These are phyloP conservation scores for Rubus parviflorus DNA, from an alignment of 306 rosid genomes.

Conservation along the genomic window DNA sequence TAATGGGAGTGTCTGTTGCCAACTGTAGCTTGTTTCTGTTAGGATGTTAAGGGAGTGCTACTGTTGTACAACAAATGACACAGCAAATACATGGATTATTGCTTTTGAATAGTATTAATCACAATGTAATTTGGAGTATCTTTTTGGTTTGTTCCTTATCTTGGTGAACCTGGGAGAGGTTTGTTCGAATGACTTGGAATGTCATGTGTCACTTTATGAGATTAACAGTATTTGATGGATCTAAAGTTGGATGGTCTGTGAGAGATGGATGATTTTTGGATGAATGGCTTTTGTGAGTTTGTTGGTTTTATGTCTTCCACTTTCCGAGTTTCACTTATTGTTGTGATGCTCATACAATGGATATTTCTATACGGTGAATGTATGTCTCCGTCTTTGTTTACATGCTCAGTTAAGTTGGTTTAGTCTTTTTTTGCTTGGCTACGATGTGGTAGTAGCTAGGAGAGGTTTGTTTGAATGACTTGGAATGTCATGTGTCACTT, in stretches of 20 bases:
- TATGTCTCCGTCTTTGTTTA: not conserved
- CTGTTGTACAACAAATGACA: constrained; percentile 63
- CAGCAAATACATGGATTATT: constrained; percentile 43
- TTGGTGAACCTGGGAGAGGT: constrained; percentile 43
- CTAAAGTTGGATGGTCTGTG: constrained; percentile 23
- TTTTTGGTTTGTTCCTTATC: constrained; percentile 34
- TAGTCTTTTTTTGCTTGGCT: constrained; percentile 26
- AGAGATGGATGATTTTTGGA: constrained; percentile 36
- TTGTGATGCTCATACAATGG: constrained; percentile 24
- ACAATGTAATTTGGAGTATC: constrained; percentile 53
- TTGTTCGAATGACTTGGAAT: constrained; percentile 53
- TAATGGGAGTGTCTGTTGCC: constrained; percentile 56
- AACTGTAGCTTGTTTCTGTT: constrained; percentile 52
- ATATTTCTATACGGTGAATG: constrained; percentile 24
- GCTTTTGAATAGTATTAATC: constrained; percentile 46
- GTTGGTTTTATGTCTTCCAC: constrained; percentile 22
- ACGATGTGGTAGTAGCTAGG: not conserved
- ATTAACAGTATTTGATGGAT: constrained; percentile 26
- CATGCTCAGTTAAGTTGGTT: constrained; percentile 11
- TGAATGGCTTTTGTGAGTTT: constrained; percentile 27
- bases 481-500: constrained; percentile 43
- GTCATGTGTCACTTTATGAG: constrained; percentile 32
- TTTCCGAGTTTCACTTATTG: constrained; percentile 21
- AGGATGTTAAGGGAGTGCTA: constrained; percentile 43
- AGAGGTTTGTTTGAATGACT: constrained; percentile 44